These are phyloP conservation scores for Glomus cerebriforme DNA, from an alignment of 192 early-diverging fungal genomes.

Conservation along the genomic window DNA sequence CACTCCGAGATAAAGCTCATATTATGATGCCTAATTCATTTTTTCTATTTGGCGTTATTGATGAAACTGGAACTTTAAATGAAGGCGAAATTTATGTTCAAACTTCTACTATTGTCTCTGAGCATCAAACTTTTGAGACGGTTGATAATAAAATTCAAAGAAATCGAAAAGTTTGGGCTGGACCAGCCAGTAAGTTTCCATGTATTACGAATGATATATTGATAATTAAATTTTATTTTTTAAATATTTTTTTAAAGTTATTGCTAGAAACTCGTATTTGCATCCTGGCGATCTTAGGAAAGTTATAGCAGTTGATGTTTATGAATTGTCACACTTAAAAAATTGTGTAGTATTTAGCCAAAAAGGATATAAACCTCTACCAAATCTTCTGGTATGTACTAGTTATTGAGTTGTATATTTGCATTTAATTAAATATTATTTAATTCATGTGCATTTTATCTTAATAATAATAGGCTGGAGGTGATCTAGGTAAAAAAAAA, in stretches of 20 bases:
- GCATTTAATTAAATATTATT: neutral
- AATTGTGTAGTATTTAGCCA: constrained; percentile 80
- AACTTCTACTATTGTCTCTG: constrained; percentile 30
- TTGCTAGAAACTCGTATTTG: constrained; percentile 61
- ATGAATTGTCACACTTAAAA: constrained; percentile 44
- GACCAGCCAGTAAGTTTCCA: neutral
- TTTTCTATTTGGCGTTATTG: constrained; percentile 55
- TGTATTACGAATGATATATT: too few relatives aligned
- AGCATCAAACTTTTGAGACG: neutral
- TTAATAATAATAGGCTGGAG: neutral
- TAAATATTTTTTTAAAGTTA: constrained; percentile 35
- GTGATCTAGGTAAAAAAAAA: constrained; percentile 11
- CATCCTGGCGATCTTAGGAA: constrained; percentile 65
- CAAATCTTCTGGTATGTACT: constrained; percentile 73
- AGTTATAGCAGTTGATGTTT: constrained; percentile 54
- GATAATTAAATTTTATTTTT: too few relatives aligned
- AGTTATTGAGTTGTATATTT: constrained; percentile 50
- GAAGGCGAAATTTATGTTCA: neutral
- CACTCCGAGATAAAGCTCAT: constrained; percentile 51
- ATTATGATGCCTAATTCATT: constrained; percentile 54
- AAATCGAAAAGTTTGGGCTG: neutral
- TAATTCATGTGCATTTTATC: too few relatives aligned
- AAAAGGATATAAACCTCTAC: constrained; percentile 63
- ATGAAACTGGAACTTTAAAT: constrained; percentile 47
- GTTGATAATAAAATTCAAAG: neutral